Evolutionary conservation across 2,329 filamentous ascomycete species (phyloP).

Genomic region (Fusarium miscanthi): DNA sequence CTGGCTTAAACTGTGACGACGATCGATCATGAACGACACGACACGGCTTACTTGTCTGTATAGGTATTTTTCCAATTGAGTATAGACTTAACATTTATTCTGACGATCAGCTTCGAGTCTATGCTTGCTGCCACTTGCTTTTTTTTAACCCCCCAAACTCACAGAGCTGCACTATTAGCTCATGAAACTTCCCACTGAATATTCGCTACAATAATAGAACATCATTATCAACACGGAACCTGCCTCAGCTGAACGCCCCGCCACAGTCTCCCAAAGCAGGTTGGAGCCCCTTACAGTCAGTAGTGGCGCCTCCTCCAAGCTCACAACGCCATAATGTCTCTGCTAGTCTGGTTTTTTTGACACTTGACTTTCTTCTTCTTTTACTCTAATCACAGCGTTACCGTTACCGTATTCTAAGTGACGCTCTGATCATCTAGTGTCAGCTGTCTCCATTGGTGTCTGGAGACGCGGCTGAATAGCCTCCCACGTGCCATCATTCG

Average conservation of each 20-base stretch:
- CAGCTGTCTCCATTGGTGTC: not conserved
- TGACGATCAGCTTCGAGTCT: not conserved
- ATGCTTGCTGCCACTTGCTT: not conserved
- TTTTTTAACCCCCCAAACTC: not conserved
- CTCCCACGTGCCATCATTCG: not conserved
- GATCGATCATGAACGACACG: conserved; percentile 25
- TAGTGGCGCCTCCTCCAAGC: conserved; percentile 34
- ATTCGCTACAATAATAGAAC: not conserved
- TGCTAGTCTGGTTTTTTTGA: conserved; percentile 7
- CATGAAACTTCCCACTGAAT: not conserved
- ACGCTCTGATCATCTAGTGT: conserved; percentile 1
- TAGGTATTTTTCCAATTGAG: conserved; percentile 7
- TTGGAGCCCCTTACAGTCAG: conserved; percentile 32
- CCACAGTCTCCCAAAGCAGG: conserved; percentile 31
- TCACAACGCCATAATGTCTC: conserved; percentile 32
- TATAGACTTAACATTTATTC: not conserved
- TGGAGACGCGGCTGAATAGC: not conserved
- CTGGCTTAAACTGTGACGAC: conserved; percentile 7
- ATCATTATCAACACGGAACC: conserved; percentile 16
- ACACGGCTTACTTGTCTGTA: not conserved
- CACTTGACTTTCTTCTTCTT: not conserved
- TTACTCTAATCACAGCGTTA: conserved; percentile 7
- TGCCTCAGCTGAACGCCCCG: conserved; percentile 37
- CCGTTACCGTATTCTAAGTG: not conserved
- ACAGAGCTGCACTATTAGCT: not conserved